Base-by-base conservation (phyloP, 129 eudicot genomes). In the Pseudognaphalium luteoalbum region DNA sequence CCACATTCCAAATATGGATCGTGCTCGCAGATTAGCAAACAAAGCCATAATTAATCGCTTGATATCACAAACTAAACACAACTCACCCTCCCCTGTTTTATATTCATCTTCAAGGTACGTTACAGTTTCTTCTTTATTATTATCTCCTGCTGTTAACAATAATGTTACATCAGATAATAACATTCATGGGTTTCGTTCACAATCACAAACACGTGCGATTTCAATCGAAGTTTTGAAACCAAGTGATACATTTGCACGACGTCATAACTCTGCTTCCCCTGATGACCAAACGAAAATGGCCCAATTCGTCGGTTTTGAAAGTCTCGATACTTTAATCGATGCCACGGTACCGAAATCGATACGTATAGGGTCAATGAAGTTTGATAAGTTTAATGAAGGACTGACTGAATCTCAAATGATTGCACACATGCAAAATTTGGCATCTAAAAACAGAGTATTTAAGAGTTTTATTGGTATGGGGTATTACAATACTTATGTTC, bases 391-490 rank as follows among this genome's bases (percentile, higher is more conserved):
- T 73, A 95, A 90, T 77, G 76, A 80, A 30, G 98, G 98, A 3
- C 72, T 93, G 28, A 93, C 92, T 62, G 98, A 93, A 80, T 70
- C 88, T 3, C 89, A 93, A 82, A 93, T 90, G 98, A 70, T 90
- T 76, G 84, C 71, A 2, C 98, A 93, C 57, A 93, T 93, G 98
- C 70, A 86, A 30, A 72, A 41, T 2, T 85, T 93, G 39, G 98
- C 98, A 16, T 71, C 89, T 14, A 93, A 86, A 62, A 93, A 93
- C 44, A 90, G 84, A 68, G 74, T 90, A 12, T 93, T 59, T 59
- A 93, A 90, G 73, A 86, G 92, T 0, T 93, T 81, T 77, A 90
- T 93, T 62, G 98, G 98, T 33, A 93, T 93, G 98, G 97, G 98
- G 4, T 90, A 93, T 73, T 93, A 93, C 73, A 85, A 90, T 54